phyloP scores from a whole-genome alignment of 1,284 basidiomycete genomes.

The Spongispora temasekensis region DNA sequence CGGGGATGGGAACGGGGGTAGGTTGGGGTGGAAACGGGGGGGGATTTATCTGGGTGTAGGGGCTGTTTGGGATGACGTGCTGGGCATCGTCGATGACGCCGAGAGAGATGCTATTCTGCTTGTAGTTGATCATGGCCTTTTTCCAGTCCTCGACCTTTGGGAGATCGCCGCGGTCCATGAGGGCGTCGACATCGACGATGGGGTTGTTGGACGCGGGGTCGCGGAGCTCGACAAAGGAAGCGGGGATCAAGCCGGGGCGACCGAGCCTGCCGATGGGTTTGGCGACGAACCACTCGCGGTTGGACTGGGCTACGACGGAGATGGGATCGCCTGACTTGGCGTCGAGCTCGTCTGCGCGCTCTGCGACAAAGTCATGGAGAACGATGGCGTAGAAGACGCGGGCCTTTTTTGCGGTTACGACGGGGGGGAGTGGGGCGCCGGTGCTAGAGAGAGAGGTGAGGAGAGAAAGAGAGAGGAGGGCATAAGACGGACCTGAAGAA shows the following conservation, averaged over 20 bases:
- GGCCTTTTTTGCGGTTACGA: slow-evolving; percentile 41
- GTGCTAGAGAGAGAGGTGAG: slow-evolving; percentile 30
- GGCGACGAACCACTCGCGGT: slow-evolving; percentile 87
- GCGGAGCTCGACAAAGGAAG: slow-evolving; percentile 94
- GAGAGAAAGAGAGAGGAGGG: slow-evolving; percentile 17
- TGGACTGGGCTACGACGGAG: slow-evolving; percentile 89
- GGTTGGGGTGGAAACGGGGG: slow-evolving; percentile 20
- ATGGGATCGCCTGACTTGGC: slow-evolving; percentile 94
- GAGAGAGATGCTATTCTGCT: slow-evolving; percentile 93
- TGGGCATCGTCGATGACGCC: slow-evolving; percentile 80
- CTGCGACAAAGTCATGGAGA: slow-evolving; percentile 93
- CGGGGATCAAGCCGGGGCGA: slow-evolving; percentile 95
- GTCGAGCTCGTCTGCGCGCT: slow-evolving; percentile 94
- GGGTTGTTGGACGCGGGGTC: slow-evolving; percentile 86
- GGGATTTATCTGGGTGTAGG: slow-evolving; percentile 37
- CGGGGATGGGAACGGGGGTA: slow-evolving; percentile 15
- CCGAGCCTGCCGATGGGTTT: slow-evolving; percentile 96
- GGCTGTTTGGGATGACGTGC: slow-evolving; percentile 45
- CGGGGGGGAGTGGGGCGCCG: slow-evolving; percentile 42
- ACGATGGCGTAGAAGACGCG: slow-evolving; percentile 90
- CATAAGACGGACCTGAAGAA: slow-evolving; percentile 73
- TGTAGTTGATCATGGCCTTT: slow-evolving; percentile 91
- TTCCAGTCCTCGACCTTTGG: slow-evolving; percentile 99
- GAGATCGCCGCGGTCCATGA: slow-evolving; percentile 84
- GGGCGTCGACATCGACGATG: slow-evolving; percentile 67